phyloP scores from a whole-genome alignment of 495 filamentous ascomycete species.

The Penicillium cataractarum region DNA sequence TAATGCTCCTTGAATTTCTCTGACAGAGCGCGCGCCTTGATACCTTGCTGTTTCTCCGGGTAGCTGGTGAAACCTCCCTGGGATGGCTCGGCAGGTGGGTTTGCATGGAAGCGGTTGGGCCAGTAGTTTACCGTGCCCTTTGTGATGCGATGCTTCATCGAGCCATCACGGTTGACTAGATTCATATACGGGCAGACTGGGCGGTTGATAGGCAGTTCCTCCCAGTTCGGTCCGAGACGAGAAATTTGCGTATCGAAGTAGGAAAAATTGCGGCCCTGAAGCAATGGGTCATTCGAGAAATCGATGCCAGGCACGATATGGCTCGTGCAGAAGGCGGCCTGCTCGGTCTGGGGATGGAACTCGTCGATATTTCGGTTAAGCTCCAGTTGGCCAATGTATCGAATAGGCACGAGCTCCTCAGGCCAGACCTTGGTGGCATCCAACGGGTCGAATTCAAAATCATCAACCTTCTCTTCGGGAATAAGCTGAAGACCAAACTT shows the following conservation, averaged over 20 bases:
- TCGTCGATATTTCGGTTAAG: slow-evolving; percentile 85
- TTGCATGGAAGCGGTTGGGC: slow-evolving; percentile 75
- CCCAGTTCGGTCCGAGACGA: slow-evolving; percentile 81
- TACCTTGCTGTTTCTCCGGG: slow-evolving; percentile 65
- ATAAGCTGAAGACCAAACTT: slow-evolving; percentile 81
- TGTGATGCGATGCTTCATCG: slow-evolving; percentile 53
- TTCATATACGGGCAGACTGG: slow-evolving; percentile 67
- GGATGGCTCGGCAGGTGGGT: slow-evolving; percentile 59
- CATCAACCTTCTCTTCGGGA: slow-evolving; percentile 69
- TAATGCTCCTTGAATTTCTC: slow-evolving; percentile 83
- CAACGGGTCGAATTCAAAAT: slow-evolving; percentile 89
- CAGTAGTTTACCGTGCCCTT: slow-evolving; percentile 84
- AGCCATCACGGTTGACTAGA: slow-evolving; percentile 53
- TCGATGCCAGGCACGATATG: slow-evolving; percentile 88
- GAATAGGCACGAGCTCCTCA: slow-evolving; percentile 77
- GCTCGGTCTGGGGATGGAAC: slow-evolving; percentile 83
- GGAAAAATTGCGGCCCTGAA: slow-evolving; percentile 84
- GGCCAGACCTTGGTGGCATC: slow-evolving; percentile 95
- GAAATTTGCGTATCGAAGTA: slow-evolving; percentile 87
- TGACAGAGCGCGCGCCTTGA: slow-evolving; percentile 68
- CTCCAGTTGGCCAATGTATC: slow-evolving; percentile 79
- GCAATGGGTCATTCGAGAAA: slow-evolving; percentile 81
- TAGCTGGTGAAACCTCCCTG: slow-evolving; percentile 73
- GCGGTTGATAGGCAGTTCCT: slow-evolving; percentile 84
- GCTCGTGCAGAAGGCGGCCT: slow-evolving; percentile 80